phyloP scores from a whole-genome alignment of 768 basidiomycete species.

The Lactifluus subvellereus region DNA sequence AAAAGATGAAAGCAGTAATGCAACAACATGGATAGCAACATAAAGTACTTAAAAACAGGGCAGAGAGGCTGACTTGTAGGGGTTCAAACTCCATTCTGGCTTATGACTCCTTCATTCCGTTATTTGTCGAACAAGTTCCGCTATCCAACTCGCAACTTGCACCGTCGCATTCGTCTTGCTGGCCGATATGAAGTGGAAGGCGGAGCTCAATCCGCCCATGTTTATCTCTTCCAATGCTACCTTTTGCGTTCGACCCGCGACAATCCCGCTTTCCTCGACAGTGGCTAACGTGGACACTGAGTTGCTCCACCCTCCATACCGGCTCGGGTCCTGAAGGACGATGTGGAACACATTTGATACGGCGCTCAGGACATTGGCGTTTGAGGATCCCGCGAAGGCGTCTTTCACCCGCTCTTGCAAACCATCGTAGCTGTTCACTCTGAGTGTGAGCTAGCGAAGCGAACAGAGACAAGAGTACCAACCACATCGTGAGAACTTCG shows the following conservation, averaged over 20 bases:
- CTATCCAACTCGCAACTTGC: constrained; percentile 72
- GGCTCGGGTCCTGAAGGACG: constrained; percentile 51
- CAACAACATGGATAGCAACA: constrained; percentile 15
- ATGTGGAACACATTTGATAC: constrained; percentile 74
- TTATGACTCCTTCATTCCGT: constrained; percentile 36
- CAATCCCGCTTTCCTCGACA: constrained; percentile 45
- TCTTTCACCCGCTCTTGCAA: constrained; percentile 72
- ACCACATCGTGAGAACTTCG: constrained; percentile 69
- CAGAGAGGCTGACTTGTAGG: constrained; percentile 19
- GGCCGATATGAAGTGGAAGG: constrained; percentile 61
- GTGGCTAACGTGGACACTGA: constrained; percentile 64
- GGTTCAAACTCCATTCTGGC: neutral
- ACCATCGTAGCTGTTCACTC: constrained; percentile 55
- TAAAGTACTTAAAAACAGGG: constrained; percentile 15
- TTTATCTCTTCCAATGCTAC: constrained; percentile 60
- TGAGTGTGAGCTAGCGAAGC: neutral
- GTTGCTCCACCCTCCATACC: constrained; percentile 38
- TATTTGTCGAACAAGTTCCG: constrained; percentile 50
- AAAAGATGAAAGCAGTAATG: constrained; percentile 9
- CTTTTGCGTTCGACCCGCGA: constrained; percentile 46
- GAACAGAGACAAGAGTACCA: constrained; percentile 30
- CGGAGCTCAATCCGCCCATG: constrained; percentile 72
- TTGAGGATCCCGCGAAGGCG: constrained; percentile 64
- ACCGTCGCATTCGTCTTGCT: constrained; percentile 37
- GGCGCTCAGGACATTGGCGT: constrained; percentile 60